Conservation (phyloP, 495 filamentous ascomycete species). For the Talaromyces ruber region DNA sequence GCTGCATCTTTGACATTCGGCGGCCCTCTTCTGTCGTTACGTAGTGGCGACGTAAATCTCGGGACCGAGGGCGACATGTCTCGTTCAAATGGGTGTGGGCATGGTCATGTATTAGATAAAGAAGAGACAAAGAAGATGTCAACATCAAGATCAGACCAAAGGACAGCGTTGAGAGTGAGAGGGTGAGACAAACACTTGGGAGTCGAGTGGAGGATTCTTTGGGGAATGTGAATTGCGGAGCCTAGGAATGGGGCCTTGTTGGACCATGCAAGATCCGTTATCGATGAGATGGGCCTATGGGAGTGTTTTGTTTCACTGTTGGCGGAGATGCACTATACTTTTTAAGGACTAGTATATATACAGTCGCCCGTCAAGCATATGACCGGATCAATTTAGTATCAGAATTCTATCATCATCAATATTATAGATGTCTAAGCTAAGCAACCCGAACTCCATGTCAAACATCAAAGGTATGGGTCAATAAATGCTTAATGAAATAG, state of each 20-base stretch:
- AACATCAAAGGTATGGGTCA: not conserved
- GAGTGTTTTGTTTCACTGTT: not conserved
- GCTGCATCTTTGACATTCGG: not conserved
- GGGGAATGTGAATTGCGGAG: not conserved
- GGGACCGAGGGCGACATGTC: constrained; percentile 1
- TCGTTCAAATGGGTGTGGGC: not conserved
- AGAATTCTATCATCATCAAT: not conserved
- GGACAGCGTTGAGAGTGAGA: not conserved
- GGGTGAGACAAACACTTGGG: not conserved
- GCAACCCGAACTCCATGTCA: not conserved
- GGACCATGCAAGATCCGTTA: not conserved
- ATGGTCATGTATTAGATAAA: not conserved
- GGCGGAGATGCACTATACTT: not conserved
- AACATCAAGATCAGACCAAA: not conserved
- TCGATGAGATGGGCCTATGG: not conserved
- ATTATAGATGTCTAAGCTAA: not conserved
- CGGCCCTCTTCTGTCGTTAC: not conserved
- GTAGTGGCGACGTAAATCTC: constrained; percentile 3
- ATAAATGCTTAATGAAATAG: not conserved
- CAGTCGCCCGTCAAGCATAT: not conserved
- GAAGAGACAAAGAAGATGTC: not conserved
- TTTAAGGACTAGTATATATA: not conserved
- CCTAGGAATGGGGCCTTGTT: not conserved
- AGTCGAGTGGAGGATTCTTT: not conserved
- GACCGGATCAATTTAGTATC: not conserved